These are phyloP conservation scores for Nicotiana obtusifolia DNA, from an alignment of 257 asterid genomes.

Conservation along the genomic window DNA sequence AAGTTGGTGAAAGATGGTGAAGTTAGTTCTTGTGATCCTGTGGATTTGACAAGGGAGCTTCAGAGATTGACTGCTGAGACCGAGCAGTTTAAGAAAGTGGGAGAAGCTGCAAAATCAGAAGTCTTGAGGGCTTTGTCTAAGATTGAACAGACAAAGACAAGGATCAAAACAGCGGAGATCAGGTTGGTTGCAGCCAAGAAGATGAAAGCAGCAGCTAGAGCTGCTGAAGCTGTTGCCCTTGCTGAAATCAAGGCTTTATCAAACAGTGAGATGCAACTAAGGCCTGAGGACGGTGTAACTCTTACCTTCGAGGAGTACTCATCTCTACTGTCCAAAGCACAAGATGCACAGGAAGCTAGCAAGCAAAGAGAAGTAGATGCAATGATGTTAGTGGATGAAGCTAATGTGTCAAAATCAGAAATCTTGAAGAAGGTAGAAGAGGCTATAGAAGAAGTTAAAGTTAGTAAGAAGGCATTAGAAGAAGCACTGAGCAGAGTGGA, in stretches of 20 bases:
- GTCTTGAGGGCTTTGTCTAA: conserved; percentile 56
- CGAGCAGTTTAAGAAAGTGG: conserved; percentile 54
- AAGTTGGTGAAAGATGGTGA: conserved; percentile 31
- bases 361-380: conserved; percentile 44
- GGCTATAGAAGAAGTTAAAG: conserved; percentile 72
- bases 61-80: conserved; percentile 68
- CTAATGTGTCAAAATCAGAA: conserved; percentile 43
- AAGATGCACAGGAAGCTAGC: conserved; percentile 51
- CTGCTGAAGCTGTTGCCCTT: conserved; percentile 74
- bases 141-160: conserved; percentile 56
- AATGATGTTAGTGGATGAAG: conserved; percentile 51
- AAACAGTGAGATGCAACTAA: conserved; percentile 18
- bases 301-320: conserved; percentile 68
- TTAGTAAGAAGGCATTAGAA: conserved; percentile 65
- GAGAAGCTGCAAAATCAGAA: conserved; percentile 58
- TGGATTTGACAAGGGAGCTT: conserved; percentile 47
- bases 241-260: conserved; percentile 75
- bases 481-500: conserved; percentile 74
- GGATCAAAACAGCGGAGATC: conserved; percentile 63
- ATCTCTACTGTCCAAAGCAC: conserved; percentile 50
- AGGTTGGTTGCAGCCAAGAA: conserved; percentile 71
- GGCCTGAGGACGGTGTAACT: conserved; percentile 38
- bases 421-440: conserved; percentile 73
- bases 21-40: conserved; percentile 26
- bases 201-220: conserved; percentile 88